Base-by-base conservation (phyloP, 1,284 basidiomycete species). In the Ceratobasidium sp. region DNA sequence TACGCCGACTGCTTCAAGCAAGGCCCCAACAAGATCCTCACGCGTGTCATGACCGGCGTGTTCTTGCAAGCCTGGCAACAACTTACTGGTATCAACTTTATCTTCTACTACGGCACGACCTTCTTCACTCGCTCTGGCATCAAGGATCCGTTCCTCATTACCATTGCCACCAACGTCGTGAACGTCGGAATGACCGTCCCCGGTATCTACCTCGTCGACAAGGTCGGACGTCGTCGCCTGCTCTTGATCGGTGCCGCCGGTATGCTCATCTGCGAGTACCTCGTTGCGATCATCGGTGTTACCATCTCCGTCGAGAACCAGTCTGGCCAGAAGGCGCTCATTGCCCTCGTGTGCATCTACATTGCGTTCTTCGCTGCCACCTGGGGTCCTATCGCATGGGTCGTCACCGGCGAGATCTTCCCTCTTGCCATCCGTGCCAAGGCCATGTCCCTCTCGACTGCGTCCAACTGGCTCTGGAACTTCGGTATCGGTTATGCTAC, bases 21-120 rank as follows among this genome's bases (percentile, higher is more conserved):
- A 76, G 71, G 73, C 77, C 84, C 90, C 78, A 91, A 91, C 83
- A 90, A 88, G 81, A 86, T 91, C 80, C 85, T 88, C 75, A 87
- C 91, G 80, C 91, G 94, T 74, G 93, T 93, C 45, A 84, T 93
- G 79, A 90, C 92, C 41, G 95, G 93, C 77, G 91, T 91, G 79
- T 87, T 88, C 81, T 53, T 72, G 80, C 92, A 93, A 82, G 90
- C 87, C 74, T 89, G 87, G 89, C 93, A 94, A 83, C 93, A 96
- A 84, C 88, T 93, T 80, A 93, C 93, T 50, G 93, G 92, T 81
- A 87, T 94, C 87, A 95, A 95, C 87, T 94, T 94, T 83, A 93
- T 95, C 85, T 93, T 93, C 86, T 90, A 87, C 82, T 88, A 88
- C 83, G 90, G 91, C 64, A 92, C 91, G 6, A 88, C 87, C 31